A percentile compares a stretch with the other conserved stretches of the same genome.
Evolutionary conservation across 257 asterid genomes (phyloP).

Genomic region (Fraxinus americana): DNA sequence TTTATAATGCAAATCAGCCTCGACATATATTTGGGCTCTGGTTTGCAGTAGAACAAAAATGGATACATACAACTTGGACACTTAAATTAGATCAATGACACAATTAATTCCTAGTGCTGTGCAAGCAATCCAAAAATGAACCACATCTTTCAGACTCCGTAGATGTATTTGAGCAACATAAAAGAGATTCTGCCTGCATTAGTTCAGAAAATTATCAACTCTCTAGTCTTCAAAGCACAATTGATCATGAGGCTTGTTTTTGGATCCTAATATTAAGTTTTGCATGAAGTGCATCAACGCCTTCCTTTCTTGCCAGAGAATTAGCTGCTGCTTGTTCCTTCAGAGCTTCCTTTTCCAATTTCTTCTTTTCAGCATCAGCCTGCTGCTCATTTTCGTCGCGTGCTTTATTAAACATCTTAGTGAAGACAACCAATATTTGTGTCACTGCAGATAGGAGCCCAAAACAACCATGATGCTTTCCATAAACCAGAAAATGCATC

Average conservation of each 20-base stretch:
- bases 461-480: constrained; percentile 17
- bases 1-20: constrained; percentile 19
- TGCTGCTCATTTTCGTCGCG: constrained; percentile 79
- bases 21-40: constrained; percentile 13
- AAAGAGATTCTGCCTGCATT: constrained; percentile 15
- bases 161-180: neutral
- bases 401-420: constrained; percentile 79
- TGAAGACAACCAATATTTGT: constrained; percentile 80
- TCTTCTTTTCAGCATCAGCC: constrained; percentile 92
- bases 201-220: constrained; percentile 2
- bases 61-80: constrained; percentile 21
- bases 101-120: neutral
- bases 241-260: constrained; percentile 42
- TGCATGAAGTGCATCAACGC: constrained; percentile 62
- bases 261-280: constrained; percentile 45
- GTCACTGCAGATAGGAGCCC: constrained; percentile 64
- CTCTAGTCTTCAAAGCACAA: constrained; percentile 6
- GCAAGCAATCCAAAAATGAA: neutral
- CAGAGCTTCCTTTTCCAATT: constrained; percentile 87
- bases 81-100: constrained; percentile 4
- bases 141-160: neutral
- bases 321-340: constrained; percentile 73
- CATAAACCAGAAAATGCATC: neutral
- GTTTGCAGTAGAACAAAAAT: constrained; percentile 1
- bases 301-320: constrained; percentile 75